Evolutionary conservation across 768 basidiomycete genomes (phyloP), one percentile per base, ranked within the genome.

Genomic region (Artomyces pyxidatus): DNA sequence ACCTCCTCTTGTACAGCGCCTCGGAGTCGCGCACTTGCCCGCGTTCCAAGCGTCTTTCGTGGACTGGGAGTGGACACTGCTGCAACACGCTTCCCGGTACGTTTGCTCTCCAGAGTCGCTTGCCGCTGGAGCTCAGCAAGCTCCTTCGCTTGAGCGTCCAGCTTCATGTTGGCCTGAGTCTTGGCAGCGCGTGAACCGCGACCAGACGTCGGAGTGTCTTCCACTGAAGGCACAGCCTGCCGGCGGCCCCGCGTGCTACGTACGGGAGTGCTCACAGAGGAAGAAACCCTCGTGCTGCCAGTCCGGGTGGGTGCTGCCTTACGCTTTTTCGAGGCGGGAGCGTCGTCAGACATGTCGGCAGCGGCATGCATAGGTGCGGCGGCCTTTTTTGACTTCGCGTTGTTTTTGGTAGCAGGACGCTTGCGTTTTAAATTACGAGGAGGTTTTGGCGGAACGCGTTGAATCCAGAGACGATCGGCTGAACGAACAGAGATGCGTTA

Each of bases 401-500:
- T 59, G 17, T 45, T 53, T 72, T 75, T 46, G 64, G 61, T 40
- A 10, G 68, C 29, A 43, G 62, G 56, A 25, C 66, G 59, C 48
- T 70, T 69, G 47, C 75, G 67, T 38, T 78, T 76, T 30, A 67
- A 54, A 12, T 52, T 61, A 41, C 61, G 63, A 38, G 68, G 65
- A 30, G 70, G 69, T 59, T 72, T 78, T 2, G 78, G 82, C 10
- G 70, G 74, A 26, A 71, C 68, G n/a, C 86, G 83, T 61, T 92
- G 89, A 38, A 90, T 78, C 90, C 90, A 93, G 21, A 93, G 71
- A 21, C 90, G 83, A 59, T 90, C 83, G 47, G 78, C 88, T 88
- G 49, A 22, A 14, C n/a, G 39, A 30, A n/a, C 40, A 16, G 9
- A 27, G 38, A 38, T 47, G 37, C 26, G 42, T 22, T 19, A 46